These are phyloP conservation scores for Fusarium sp. DNA, from an alignment of 2,329 filamentous ascomycete genomes.

Conservation along the genomic window DNA sequence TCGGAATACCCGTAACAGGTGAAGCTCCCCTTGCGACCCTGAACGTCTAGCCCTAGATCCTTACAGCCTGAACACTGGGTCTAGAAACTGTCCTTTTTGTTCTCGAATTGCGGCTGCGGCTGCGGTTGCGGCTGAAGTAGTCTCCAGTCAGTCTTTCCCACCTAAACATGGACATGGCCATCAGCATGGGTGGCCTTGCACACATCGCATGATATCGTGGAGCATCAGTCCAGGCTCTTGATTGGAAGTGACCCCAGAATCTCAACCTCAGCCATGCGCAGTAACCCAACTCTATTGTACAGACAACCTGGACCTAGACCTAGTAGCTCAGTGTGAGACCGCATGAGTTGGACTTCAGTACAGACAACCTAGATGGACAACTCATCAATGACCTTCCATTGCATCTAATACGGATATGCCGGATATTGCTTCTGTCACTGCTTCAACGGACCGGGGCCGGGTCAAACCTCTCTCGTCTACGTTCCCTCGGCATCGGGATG, in stretches of 20 bases:
- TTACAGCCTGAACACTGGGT: background rate
- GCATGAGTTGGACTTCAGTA: slow-evolving; percentile 1
- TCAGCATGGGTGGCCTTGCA: slow-evolving; percentile 6
- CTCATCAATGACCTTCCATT: slow-evolving; percentile 36
- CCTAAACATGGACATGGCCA: background rate
- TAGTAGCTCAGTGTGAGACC: slow-evolving; percentile 42
- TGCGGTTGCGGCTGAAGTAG: slow-evolving; percentile 9
- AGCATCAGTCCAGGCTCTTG: background rate
- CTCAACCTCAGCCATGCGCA: slow-evolving; percentile 24
- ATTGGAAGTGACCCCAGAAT: slow-evolving; percentile 22
- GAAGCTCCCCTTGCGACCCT: slow-evolving; percentile 21
- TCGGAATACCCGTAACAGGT: slow-evolving; percentile 23
- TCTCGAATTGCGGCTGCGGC: slow-evolving; percentile 25
- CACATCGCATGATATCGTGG: background rate
- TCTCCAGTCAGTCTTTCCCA: background rate
- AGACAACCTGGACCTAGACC: slow-evolving; percentile 13
- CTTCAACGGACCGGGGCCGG: slow-evolving; percentile 12
- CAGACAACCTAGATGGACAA: slow-evolving; percentile 24
- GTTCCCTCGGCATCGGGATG: slow-evolving; percentile 19
- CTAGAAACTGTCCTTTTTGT: background rate
- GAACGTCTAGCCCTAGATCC: background rate
- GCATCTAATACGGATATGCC: slow-evolving; percentile 3
- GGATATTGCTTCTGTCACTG: slow-evolving; percentile 7
- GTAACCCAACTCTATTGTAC: slow-evolving; percentile 2
- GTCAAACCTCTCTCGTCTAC: slow-evolving; percentile 1